phyloP scores from a whole-genome alignment of 805 yeast genomes.

The Wickerhamiella cacticola region DNA sequence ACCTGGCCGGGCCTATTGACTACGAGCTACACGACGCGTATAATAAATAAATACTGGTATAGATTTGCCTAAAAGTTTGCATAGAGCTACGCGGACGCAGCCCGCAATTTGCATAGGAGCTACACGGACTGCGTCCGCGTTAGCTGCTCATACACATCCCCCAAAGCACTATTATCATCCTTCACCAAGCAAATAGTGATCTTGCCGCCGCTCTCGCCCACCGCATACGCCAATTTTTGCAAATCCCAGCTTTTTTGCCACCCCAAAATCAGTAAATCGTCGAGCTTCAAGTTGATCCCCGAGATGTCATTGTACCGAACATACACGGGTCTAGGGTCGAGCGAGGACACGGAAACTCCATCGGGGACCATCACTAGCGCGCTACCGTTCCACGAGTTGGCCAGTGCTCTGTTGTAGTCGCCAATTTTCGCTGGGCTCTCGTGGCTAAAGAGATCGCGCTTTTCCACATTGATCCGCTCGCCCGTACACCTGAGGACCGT shows the following conservation, averaged over 20 bases:
- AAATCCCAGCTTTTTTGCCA: constrained; percentile 7
- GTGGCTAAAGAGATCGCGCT: neutral
- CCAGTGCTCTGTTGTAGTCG: neutral
- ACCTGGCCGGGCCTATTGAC: no score
- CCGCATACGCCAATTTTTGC: neutral
- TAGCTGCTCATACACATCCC: constrained; percentile 10
- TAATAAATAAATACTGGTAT: no score
- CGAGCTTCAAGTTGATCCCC: constrained; percentile 15
- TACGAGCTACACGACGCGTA: no score
- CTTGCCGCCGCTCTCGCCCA: neutral
- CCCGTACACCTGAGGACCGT: neutral
- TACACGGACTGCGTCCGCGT: no score
- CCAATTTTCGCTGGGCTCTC: neutral
- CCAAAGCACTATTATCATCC: constrained; percentile 8
- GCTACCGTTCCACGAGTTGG: constrained; percentile 15
- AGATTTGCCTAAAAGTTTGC: no score
- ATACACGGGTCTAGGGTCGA: constrained; percentile 1
- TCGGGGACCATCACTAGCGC: constrained; percentile 17
- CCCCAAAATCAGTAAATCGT: neutral
- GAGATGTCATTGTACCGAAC: constrained; percentile 14
- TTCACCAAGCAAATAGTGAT: neutral
- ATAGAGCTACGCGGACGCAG: no score
- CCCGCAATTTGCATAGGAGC: no score
- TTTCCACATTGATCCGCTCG: neutral
- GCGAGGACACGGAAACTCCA: constrained; percentile 4